Evolutionary conservation across 1,139 yeast genomes (phyloP).

Genomic region (Taphrina populina): DNA sequence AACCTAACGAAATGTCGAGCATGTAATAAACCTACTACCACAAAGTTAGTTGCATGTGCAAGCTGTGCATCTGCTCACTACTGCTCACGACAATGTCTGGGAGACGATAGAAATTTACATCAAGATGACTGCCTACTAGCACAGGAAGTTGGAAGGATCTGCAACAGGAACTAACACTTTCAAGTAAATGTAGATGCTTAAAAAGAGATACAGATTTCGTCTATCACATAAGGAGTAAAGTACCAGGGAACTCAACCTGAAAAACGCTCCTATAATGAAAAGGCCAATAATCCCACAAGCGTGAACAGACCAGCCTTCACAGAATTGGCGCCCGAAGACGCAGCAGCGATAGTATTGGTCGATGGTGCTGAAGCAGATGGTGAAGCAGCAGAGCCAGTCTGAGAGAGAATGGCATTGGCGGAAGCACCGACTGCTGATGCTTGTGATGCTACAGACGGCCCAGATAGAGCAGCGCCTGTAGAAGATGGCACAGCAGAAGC

Average conservation of each 20-base stretch:
- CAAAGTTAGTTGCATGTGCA: constrained; percentile 1
- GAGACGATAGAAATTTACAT: neutral
- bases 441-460: constrained; percentile 1
- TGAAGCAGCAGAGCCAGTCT: constrained; percentile 15
- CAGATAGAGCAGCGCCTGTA: constrained; percentile 12
- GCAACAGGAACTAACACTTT: too few species aligned
- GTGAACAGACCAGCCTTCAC: constrained; percentile 6
- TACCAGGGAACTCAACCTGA: neutral
- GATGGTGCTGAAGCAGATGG: constrained; percentile 20
- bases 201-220: too few species aligned
- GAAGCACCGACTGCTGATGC: constrained; percentile 15
- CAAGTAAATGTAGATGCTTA: too few species aligned
- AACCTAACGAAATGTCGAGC: neutral
- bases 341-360: constrained; percentile 5
- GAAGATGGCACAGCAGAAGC: constrained; percentile 9
- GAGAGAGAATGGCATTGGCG: constrained; percentile 11
- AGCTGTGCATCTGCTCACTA: constrained; percentile 19
- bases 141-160: constrained; percentile 1
- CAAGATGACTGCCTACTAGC: neutral
- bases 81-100: constrained; percentile 12
- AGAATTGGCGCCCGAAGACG: constrained; percentile 1
- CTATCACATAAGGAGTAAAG: too few species aligned
- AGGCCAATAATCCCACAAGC: neutral
- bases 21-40: neutral
- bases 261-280: neutral